phyloP scores from a whole-genome alignment of 768 basidiomycete species.

The Daedaleopsis sinensis region DNA sequence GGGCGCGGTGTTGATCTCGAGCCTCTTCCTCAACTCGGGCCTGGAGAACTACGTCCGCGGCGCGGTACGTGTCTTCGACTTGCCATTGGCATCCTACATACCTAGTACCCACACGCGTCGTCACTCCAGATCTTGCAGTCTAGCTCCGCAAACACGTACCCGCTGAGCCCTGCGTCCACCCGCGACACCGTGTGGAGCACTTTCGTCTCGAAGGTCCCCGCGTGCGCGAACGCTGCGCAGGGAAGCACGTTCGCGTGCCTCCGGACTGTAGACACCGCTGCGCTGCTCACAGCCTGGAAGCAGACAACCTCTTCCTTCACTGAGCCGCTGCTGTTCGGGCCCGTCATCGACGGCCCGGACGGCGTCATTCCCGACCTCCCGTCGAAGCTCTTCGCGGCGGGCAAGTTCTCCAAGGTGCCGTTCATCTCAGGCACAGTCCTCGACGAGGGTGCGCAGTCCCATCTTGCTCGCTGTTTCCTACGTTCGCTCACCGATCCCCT shows the following conservation, averaged over 20 bases:
- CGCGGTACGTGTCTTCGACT: slow-evolving; percentile 17
- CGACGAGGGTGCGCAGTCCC: slow-evolving; percentile 48
- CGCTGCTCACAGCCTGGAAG: neutral
- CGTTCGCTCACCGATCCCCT: neutral
- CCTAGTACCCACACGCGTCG: neutral
- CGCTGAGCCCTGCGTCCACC: neutral
- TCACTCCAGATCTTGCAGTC: neutral
- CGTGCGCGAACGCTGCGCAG: neutral
- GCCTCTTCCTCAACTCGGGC: slow-evolving; percentile 34
- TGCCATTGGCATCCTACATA: neutral
- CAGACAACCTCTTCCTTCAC: neutral
- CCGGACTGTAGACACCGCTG: neutral
- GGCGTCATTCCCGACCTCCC: slow-evolving; percentile 44
- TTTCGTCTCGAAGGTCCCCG: neutral
- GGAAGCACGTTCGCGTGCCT: neutral
- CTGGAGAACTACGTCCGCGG: slow-evolving; percentile 28
- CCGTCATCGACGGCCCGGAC: slow-evolving; percentile 44
- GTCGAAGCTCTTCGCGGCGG: slow-evolving; percentile 34
- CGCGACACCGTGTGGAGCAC: neutral
- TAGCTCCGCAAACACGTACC: neutral
- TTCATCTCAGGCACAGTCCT: slow-evolving; percentile 48
- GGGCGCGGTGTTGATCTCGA: slow-evolving; percentile 38
- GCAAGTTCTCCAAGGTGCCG: slow-evolving; percentile 43
- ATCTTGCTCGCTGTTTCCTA: no score
- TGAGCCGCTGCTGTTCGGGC: slow-evolving; percentile 19